Base-by-base conservation (phyloP, 2,329 filamentous ascomycete species). In the Fusarium dimerum region DNA sequence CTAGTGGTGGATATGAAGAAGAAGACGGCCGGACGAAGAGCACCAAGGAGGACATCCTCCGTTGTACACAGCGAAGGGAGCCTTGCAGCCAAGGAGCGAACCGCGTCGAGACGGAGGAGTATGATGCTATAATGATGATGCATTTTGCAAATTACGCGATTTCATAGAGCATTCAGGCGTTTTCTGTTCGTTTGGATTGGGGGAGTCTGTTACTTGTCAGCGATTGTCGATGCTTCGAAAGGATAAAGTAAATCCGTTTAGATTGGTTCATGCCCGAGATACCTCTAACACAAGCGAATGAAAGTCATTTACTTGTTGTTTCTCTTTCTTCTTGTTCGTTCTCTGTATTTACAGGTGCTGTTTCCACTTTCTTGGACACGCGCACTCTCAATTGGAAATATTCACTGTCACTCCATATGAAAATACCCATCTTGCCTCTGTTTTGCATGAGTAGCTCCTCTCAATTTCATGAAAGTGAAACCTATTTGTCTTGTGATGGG, bases 81-180 rank as follows among this genome's bases (percentile, higher is more conserved):
- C 29, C 52, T 61, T 16, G 60, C 68, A 48, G 52, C 59, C 30
- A 60, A 56, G 48, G 66, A 70, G 17, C 66, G 65, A 26, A 60
- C 63, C 50, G 73, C 64, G 34, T 74, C 75, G 52, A 73, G 81
- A 63, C 72, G 82, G 58, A 74, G 80, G 61, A 84, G 80, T 65
- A 84, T 83, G 79, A 83, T 85, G 80, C 67, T 84, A 68, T 83
- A 73, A 79, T 60, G 59, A 66, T 48, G 52, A 54, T 47, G 62
- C 46, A 56, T 51, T 45, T 47, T 36, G 47, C 43, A 54, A 53
- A 57, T 49, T 54, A 48, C 43, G 56, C 54, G 56, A 53, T 55
- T 68, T 59, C 50, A 56, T 55, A 57, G 50, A 56, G 53, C 49
- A 60, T 50, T 59, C 49, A 48, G 59, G 60, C 59, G 66, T 67